Evolutionary conservation across 306 rosid species (phyloP).

Genomic region (Cucurbita ficifolia): DNA sequence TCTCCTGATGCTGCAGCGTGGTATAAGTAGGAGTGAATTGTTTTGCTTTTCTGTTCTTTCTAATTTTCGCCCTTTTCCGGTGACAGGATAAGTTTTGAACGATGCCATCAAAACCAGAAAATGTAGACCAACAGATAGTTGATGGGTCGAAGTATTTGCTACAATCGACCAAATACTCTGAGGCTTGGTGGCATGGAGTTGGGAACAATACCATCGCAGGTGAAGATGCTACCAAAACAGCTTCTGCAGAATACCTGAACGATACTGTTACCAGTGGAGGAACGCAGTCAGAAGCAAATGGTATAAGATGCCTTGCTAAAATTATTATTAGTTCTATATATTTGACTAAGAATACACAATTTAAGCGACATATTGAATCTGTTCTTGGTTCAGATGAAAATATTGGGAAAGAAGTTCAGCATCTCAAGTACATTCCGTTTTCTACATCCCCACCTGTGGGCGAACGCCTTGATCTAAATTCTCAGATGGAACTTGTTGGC

Average conservation of each 20-base stretch:
- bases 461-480: slow-evolving; percentile 34
- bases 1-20: not conserved
- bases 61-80: not conserved
- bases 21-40: not conserved
- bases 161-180: slow-evolving; percentile 28
- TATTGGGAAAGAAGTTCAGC: slow-evolving; percentile 25
- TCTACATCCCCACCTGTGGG: slow-evolving; percentile 23
- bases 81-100: slow-evolving; percentile 18
- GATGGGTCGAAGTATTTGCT: slow-evolving; percentile 21
- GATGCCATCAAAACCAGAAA: slow-evolving; percentile 60
- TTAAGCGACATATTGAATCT: not conserved
- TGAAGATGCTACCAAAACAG: slow-evolving; percentile 23
- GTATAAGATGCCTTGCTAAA: not conserved
- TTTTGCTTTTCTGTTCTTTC: not conserved
- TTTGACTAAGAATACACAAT: not conserved
- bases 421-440: slow-evolving; percentile 19
- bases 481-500: slow-evolving; percentile 44
- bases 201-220: slow-evolving; percentile 11
- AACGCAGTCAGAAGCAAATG: slow-evolving; percentile 15
- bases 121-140: slow-evolving; percentile 20
- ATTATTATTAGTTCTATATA: not conserved
- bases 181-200: slow-evolving; percentile 53
- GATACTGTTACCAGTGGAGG: slow-evolving; percentile 24
- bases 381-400: not conserved
- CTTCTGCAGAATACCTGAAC: slow-evolving; percentile 25